Percentiles rank a stretch among this genome's conserved stretches.
Conservation (phyloP, 495 filamentous ascomycete genomes). For the Penicillium canescens region DNA sequence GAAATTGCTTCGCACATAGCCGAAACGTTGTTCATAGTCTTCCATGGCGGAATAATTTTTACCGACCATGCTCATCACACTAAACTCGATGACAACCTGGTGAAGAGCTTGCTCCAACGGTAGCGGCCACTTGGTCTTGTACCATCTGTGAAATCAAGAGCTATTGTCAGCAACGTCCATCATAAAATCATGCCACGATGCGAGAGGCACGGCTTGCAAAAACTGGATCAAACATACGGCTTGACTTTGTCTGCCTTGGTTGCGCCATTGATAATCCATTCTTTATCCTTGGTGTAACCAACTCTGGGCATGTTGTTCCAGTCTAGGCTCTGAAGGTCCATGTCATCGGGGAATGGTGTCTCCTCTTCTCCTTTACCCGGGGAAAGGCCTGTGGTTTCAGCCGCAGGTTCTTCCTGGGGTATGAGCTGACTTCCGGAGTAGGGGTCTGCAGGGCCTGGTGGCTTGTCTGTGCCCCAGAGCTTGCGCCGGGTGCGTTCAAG, state of each 20-base stretch:
- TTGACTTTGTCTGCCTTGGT: conserved; percentile 12
- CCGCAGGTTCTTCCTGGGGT: not conserved
- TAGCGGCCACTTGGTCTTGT: conserved; percentile 6
- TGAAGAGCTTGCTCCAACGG: conserved; percentile 30
- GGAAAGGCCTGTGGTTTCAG: no score
- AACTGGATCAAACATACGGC: conserved; percentile 18
- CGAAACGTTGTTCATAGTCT: conserved; percentile 28
- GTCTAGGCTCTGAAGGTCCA: not conserved
- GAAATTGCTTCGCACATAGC: conserved; percentile 3
- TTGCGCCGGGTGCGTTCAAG: conserved; percentile 52
- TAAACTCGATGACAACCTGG: conserved; percentile 50
- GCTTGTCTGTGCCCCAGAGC: conserved; percentile 58
- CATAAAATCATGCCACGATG: not conserved
- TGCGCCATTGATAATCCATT: conserved; percentile 10
- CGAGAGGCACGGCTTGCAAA: not conserved
- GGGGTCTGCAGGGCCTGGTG: conserved; percentile 54
- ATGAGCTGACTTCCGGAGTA: conserved; percentile 43
- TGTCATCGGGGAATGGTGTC: not conserved
- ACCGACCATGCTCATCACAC: conserved; percentile 35
- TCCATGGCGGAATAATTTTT: conserved; percentile 27
- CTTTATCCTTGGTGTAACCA: conserved; percentile 9
- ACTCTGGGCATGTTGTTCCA: conserved; percentile 5
- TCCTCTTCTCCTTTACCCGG: not conserved
- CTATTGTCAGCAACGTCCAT: conserved; percentile 6
- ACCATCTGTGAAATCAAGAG: conserved; percentile 16